Percentiles rank a stretch among this genome's conserved stretches.
Conservation (phyloP, 352 stramenopile genomes). For the Pythium oligandrum region DNA sequence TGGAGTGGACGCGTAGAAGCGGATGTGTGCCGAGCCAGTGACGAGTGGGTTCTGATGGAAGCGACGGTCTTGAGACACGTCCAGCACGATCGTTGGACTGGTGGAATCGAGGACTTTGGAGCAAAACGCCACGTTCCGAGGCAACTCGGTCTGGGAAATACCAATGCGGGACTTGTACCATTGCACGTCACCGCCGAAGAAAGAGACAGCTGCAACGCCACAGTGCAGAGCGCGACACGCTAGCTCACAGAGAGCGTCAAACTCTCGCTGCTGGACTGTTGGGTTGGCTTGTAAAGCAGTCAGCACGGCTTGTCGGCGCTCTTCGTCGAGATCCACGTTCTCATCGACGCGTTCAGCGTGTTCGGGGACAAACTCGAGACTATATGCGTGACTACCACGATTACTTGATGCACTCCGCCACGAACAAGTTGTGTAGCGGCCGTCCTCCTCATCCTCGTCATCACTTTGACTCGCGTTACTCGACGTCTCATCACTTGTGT, state of each 20-base stretch:
- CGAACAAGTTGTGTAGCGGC: too few relatives aligned
- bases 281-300: slow-evolving; percentile 37
- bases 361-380: too few relatives aligned
- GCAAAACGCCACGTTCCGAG: slow-evolving; percentile 64
- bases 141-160: slow-evolving; percentile 55
- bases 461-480: too few relatives aligned
- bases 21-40: slow-evolving; percentile 81
- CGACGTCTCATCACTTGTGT: too few relatives aligned
- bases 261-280: slow-evolving; percentile 44
- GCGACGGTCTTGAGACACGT: slow-evolving; percentile 75
- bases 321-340: slow-evolving; percentile 42
- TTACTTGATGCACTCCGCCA: too few relatives aligned
- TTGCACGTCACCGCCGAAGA: slow-evolving; percentile 54
- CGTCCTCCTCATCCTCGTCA: too few relatives aligned
- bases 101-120: slow-evolving; percentile 39
- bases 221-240: slow-evolving; percentile 54
- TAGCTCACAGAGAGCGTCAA: slow-evolving; percentile 69
- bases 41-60: slow-evolving; percentile 88
- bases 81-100: slow-evolving; percentile 68
- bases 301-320: slow-evolving; percentile 36
- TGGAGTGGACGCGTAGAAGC: slow-evolving; percentile 89
- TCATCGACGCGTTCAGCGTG: slow-evolving; percentile 1
- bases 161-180: slow-evolving; percentile 76
- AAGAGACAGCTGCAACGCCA: slow-evolving; percentile 58
- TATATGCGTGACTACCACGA: too few relatives aligned